A percentile compares a stretch with the other conserved stretches of the same genome.
These are phyloP conservation scores for Podospora pseudoanserina DNA, from an alignment of 495 filamentous ascomycete genomes.

Conservation along the genomic window DNA sequence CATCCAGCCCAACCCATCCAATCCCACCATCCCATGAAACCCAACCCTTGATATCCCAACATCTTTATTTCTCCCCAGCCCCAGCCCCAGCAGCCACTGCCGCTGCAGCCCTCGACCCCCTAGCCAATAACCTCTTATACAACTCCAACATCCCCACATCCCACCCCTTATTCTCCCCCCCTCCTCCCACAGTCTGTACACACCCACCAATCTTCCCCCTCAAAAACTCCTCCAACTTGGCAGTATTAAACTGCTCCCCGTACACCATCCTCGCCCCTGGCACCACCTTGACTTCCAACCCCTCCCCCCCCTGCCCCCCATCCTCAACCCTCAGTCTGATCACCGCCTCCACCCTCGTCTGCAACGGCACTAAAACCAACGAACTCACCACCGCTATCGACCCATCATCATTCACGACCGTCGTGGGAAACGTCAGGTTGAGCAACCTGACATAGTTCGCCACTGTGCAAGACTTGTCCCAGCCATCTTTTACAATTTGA, in stretches of 20 bases:
- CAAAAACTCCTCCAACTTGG: constrained; percentile 61
- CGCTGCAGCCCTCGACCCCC: constrained; percentile 46
- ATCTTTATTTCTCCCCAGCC: background rate
- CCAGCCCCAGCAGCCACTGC: background rate
- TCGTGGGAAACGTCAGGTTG: constrained; percentile 50
- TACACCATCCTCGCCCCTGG: constrained; percentile 57
- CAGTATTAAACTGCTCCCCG: constrained; percentile 62
- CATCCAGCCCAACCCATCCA: too few relatives aligned
- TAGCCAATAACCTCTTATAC: constrained; percentile 51
- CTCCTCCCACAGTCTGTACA: constrained; percentile 22
- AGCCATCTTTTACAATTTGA: constrained; percentile 50
- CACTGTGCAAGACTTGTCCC: constrained; percentile 55
- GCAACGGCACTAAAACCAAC: constrained; percentile 54
- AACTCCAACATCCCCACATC: constrained; percentile 54
- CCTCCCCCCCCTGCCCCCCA: constrained; percentile 9
- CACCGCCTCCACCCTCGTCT: constrained; percentile 57
- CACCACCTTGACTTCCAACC: constrained; percentile 45
- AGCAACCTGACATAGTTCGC: constrained; percentile 54
- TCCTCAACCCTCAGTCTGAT: constrained; percentile 34
- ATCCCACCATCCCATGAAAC: background rate
- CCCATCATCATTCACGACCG: constrained; percentile 48
- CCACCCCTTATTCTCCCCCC: constrained; percentile 45
- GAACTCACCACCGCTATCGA: constrained; percentile 49
- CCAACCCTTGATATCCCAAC: background rate
- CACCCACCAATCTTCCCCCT: constrained; percentile 42